phyloP scores from a whole-genome alignment of 208 protist species.

The Trichomonas vaginalis region DNA sequence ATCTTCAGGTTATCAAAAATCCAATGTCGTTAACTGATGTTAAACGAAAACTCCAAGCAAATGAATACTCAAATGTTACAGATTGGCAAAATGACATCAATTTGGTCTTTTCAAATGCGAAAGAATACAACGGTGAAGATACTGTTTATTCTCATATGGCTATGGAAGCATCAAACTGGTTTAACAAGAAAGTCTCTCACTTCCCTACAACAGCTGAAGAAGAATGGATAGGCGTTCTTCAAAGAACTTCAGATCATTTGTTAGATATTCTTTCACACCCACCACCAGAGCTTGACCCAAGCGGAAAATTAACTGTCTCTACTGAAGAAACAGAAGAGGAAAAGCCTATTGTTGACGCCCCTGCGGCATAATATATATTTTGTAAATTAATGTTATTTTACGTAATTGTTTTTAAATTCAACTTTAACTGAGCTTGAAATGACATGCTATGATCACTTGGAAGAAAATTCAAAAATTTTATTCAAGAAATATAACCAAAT shows the following conservation, averaged over 20 bases:
- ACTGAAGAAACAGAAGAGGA: not conserved
- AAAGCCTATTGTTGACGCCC: not conserved
- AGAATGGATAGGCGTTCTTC: not conserved
- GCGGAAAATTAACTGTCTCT: not conserved
- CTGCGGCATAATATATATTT: too few relatives aligned
- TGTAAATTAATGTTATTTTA: too few relatives aligned
- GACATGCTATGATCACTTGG: too few relatives aligned
- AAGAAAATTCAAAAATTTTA: too few relatives aligned
- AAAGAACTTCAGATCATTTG: not conserved
- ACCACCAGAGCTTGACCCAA: not conserved
- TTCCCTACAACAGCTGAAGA: not conserved
- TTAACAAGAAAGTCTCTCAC: not conserved
- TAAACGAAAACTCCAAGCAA: not conserved
- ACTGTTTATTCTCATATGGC: not conserved
- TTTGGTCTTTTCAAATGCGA: not conserved
- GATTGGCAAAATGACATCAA: not conserved
- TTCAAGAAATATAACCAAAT: too few relatives aligned
- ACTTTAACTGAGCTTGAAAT: too few relatives aligned
- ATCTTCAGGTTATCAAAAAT: not conserved
- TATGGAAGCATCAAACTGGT: not conserved
- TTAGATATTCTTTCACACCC: not conserved
- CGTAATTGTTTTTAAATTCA: too few relatives aligned
- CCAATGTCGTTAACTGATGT: not conserved
- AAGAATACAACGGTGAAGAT: not conserved
- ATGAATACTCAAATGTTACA: not conserved